phyloP scores from a whole-genome alignment of 768 basidiomycete genomes.

The Heimioporus sp. region DNA sequence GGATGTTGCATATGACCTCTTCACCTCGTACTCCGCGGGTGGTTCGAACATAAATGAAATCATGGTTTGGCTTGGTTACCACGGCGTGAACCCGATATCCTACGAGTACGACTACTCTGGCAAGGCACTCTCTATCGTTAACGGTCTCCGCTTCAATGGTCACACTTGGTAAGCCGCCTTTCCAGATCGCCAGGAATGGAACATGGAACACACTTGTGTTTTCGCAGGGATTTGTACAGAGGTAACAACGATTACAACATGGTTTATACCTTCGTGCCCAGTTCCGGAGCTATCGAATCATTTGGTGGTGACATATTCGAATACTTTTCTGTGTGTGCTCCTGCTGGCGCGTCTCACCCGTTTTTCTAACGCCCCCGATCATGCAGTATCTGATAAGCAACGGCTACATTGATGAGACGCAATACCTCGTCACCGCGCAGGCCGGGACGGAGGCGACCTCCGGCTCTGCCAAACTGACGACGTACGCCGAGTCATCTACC shows the following conservation, averaged over 20 bases:
- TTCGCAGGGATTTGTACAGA: constrained; percentile 49
- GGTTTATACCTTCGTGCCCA: constrained; percentile 50
- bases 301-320: constrained; percentile 54
- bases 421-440: constrained; percentile 59
- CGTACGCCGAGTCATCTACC: constrained; percentile 37
- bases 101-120: constrained; percentile 44
- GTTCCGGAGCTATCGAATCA: constrained; percentile 35
- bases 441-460: constrained; percentile 63
- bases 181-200: neutral
- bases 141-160: constrained; percentile 43
- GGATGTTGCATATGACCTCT: constrained; percentile 62
- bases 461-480: constrained; percentile 52
- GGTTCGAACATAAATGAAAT: constrained; percentile 47
- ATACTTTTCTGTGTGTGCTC: constrained; percentile 46
- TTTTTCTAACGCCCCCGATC: neutral
- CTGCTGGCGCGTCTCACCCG: neutral
- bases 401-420: constrained; percentile 44
- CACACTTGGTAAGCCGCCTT: constrained; percentile 42
- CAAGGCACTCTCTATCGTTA: constrained; percentile 42
- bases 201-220: neutral
- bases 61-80: constrained; percentile 67
- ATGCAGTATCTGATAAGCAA: constrained; percentile 54
- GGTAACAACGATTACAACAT: constrained; percentile 54
- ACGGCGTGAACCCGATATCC: constrained; percentile 58
- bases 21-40: constrained; percentile 51